Percentiles rank a stretch among this genome's conserved stretches.
Evolutionary conservation across 1,139 yeast genomes (phyloP).

Genomic region (Petasospora fabianii): DNA sequence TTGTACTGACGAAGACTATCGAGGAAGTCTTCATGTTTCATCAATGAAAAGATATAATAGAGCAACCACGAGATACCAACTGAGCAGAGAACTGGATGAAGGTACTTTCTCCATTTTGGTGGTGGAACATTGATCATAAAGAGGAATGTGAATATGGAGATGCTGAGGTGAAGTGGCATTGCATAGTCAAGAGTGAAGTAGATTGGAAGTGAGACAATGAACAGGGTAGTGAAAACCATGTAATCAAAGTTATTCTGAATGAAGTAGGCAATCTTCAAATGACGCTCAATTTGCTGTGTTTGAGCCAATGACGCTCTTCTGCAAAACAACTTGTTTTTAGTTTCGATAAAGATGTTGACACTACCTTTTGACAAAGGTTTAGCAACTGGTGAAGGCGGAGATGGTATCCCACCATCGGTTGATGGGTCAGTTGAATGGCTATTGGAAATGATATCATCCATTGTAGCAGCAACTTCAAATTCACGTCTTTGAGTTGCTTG

Average conservation of each 20-base stretch:
- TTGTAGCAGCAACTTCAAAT: constrained; percentile 1
- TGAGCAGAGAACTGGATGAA: constrained; percentile 71
- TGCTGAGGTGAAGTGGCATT: constrained; percentile 59
- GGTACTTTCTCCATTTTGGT: constrained; percentile 43
- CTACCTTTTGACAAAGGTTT: constrained; percentile 23
- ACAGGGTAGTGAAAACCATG: constrained; percentile 43
- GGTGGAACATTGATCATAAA: constrained; percentile 58
- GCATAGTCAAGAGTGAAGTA: constrained; percentile 41
- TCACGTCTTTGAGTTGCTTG: constrained; percentile 3
- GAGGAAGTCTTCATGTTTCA: constrained; percentile 46
- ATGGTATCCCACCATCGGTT: too few relatives aligned
- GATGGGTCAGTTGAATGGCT: too few relatives aligned
- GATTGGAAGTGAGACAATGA: constrained; percentile 53
- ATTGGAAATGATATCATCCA: constrained; percentile 3
- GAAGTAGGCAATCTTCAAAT: constrained; percentile 34
- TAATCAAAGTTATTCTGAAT: constrained; percentile 52
- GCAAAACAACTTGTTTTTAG: constrained; percentile 20
- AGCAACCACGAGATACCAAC: constrained; percentile 59
- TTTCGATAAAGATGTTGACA: constrained; percentile 12
- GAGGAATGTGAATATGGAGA: constrained; percentile 43
- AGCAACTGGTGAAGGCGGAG: constrained; percentile 21
- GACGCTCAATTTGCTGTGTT: constrained; percentile 8
- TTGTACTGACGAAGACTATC: constrained; percentile 52
- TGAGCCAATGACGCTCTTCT: constrained; percentile 23
- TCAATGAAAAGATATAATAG: constrained; percentile 57